Evolutionary conservation across 192 early-diverging fungal genomes (phyloP).

Genomic region (Radiomyces spectabilis): DNA sequence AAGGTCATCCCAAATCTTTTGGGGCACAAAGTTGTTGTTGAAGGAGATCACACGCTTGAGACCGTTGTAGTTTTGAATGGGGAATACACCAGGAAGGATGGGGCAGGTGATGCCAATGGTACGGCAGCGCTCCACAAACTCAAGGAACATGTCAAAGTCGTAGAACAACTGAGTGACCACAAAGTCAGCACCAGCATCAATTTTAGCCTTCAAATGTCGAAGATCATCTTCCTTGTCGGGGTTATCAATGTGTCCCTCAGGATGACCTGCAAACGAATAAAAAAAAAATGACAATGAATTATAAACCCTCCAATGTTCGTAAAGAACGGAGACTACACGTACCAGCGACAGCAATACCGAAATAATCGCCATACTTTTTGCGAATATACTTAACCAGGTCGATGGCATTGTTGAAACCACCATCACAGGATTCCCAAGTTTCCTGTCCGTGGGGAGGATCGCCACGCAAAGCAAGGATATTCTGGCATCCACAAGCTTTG

Average conservation of each 20-base stretch:
- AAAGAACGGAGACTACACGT: constrained; percentile 44
- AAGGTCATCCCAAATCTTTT: constrained; percentile 60
- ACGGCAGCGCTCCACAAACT: constrained; percentile 71
- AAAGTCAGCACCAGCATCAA: constrained; percentile 90
- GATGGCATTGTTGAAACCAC: constrained; percentile 79
- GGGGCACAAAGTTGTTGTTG: constrained; percentile 80
- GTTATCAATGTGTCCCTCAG: constrained; percentile 88
- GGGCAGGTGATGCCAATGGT: constrained; percentile 66
- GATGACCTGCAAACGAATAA: no score
- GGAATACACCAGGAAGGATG: constrained; percentile 90
- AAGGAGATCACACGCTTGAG: constrained; percentile 84
- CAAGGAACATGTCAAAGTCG: constrained; percentile 70
- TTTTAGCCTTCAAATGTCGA: constrained; percentile 73
- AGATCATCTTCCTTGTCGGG: constrained; percentile 70
- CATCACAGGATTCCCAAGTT: constrained; percentile 76
- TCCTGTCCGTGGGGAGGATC: constrained; percentile 83
- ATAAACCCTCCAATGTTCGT: background rate
- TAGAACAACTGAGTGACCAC: constrained; percentile 95
- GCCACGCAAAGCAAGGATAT: constrained; percentile 93
- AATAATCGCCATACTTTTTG: constrained; percentile 84
- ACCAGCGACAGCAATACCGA: constrained; percentile 96
- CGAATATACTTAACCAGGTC: constrained; percentile 93
- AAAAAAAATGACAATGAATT: background rate
- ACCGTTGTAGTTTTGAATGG: constrained; percentile 87
- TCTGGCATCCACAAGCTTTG: constrained; percentile 89